Base-by-base conservation (phyloP, 2,329 filamentous ascomycete species). In the Colletotrichum sidae region DNA sequence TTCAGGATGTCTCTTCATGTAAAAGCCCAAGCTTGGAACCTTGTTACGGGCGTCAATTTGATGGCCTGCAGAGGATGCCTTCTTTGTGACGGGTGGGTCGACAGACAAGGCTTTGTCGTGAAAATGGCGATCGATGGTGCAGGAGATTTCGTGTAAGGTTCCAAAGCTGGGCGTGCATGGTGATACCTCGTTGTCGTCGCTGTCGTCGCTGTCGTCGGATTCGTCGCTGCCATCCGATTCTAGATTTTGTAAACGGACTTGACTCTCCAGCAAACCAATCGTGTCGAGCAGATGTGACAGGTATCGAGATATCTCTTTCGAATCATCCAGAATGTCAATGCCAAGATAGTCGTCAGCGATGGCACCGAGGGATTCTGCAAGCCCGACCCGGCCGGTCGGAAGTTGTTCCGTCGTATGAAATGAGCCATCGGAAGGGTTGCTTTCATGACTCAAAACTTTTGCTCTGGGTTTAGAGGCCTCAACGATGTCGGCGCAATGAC, bases 221-320 rank as follows among this genome's bases (percentile, higher is more conserved):
- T 50, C 47, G 35, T 52, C n/a, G 6, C n/a, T 17, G 5, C 11
- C 17, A 37, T 52, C 11, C 2, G 2, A 12, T 2, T n/a, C 41
- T 2, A n/a, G 3, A n/a, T 44, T 44, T 13, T 49, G 12, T 9
- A 8, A 50, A 4, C 17, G 15, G 17, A 35, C 9, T 12, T 58
- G 55, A 8, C 17, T 58, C 46, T 58, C 17, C 11, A 58, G 6
- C 17, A 58, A 13, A 6, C 51, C 11, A 7, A 58, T 51, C 3
- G 55, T 58, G 47, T 58, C 55, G 10, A 58, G 45, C 12, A 58
- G 55, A 8, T 58, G 51, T 11, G 45, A 50, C 12, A 51, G 15
- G 37, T 50, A 58, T 7, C 6, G 15, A 2, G 38, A 58, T 4
- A 51, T 17, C 5, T 58, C 45, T 10, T n/a, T n/a, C 6, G 15